Conservation (phyloP, 495 filamentous ascomycete species). For the Neurospora hispaniola region DNA sequence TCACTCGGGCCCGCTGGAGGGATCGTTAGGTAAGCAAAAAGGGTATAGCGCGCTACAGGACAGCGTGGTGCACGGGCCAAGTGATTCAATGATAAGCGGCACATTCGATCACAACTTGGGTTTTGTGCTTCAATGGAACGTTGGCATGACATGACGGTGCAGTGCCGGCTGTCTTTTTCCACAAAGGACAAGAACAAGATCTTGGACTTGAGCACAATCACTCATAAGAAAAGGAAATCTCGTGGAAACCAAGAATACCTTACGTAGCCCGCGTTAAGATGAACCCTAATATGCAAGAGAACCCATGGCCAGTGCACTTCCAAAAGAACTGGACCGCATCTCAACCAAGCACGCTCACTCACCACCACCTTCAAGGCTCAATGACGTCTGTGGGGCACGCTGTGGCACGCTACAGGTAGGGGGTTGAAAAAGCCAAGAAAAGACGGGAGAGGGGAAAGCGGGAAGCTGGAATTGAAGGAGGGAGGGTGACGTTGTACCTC, state of each 20-base stretch:
- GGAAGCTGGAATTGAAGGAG: background rate
- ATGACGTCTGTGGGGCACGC: conserved; percentile 12
- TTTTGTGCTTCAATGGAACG: background rate
- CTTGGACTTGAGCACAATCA: too few species aligned
- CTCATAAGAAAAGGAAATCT: too few species aligned
- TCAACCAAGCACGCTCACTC: too few species aligned
- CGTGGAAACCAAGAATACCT: too few species aligned
- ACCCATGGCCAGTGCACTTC: background rate
- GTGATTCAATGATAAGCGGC: background rate
- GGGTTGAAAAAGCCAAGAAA: too few species aligned
- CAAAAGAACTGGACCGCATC: too few species aligned
- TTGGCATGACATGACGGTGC: background rate
- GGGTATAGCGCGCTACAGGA: background rate
- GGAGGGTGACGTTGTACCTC: background rate
- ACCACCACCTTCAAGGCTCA: background rate
- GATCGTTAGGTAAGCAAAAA: background rate
- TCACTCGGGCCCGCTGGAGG: background rate
- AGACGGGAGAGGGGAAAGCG: background rate
- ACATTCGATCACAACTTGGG: background rate
- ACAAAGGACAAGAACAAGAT: too few species aligned
- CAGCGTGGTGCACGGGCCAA: background rate
- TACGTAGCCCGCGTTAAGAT: too few species aligned
- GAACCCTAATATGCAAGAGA: background rate
- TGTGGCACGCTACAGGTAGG: conserved; percentile 2
- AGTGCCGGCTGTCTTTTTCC: background rate